Evolutionary conservation across 2,329 filamentous ascomycete genomes (phyloP).

Genomic region (Aspergillus japonicus): DNA sequence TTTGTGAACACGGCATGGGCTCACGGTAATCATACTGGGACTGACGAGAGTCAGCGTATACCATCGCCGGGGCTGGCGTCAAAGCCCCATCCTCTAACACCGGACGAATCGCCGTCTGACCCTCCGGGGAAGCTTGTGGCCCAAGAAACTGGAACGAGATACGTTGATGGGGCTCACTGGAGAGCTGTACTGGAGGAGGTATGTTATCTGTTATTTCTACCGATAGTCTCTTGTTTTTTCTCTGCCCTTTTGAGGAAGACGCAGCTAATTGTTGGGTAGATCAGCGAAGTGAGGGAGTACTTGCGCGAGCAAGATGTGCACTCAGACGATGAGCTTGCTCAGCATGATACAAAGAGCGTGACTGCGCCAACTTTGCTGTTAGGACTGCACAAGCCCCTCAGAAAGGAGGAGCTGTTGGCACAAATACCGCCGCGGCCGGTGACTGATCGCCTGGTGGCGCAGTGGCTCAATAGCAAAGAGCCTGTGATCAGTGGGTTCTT

Average conservation of each 20-base stretch:
- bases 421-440: conserved; percentile 32
- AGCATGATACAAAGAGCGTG: conserved; percentile 20
- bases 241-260: not conserved
- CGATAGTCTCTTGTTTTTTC: not conserved
- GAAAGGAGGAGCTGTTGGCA: conserved; percentile 33
- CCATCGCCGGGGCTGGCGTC: conserved; percentile 12
- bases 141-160: conserved; percentile 32
- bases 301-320: conserved; percentile 23
- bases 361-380: conserved; percentile 31
- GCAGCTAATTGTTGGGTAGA: conserved; percentile 19
- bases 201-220: conserved; percentile 9
- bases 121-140: conserved; percentile 33
- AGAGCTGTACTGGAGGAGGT: conserved; percentile 39
- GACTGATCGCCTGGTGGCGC: conserved; percentile 36
- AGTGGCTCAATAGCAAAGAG: conserved; percentile 35
- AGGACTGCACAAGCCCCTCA: conserved; percentile 24
- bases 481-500: conserved; percentile 28
- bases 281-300: conserved; percentile 36
- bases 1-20: not conserved
- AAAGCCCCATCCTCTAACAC: not conserved
- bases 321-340: conserved; percentile 25
- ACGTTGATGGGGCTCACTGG: conserved; percentile 40
- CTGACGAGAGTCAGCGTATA: not conserved
- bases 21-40: not conserved
- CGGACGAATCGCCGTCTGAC: conserved; percentile 19